phyloP scores from a whole-genome alignment of 371 early-diverging fungal species.

The Encephalitozoon hellem region DNA sequence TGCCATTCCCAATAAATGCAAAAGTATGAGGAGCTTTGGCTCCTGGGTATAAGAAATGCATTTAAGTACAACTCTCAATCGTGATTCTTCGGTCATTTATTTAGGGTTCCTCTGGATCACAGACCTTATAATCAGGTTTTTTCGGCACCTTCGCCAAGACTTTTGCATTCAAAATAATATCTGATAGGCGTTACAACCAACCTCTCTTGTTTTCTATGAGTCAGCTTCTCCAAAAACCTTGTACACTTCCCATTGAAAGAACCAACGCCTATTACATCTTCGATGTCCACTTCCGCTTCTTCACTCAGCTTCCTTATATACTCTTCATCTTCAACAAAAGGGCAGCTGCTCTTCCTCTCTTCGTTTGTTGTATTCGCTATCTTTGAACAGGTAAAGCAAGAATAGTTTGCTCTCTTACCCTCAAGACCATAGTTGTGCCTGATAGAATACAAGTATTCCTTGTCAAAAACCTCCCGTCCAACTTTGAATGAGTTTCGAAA shows the following conservation, averaged over 20 bases:
- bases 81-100: neutral
- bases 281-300: conserved; percentile 3
- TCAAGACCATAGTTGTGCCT: conserved; percentile 93
- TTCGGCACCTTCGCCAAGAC: neutral
- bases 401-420: conserved; percentile 80
- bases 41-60: neutral
- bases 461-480: conserved; percentile 79
- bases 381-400: conserved; percentile 76
- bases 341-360: conserved; percentile 24
- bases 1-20: neutral
- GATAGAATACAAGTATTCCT: conserved; percentile 81
- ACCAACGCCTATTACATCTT: conserved; percentile 10
- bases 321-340: conserved; percentile 36
- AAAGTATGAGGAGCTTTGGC: neutral
- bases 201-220: neutral
- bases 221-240: conserved; percentile 2
- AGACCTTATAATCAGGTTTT: neutral
- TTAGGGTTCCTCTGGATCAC: neutral
- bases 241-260: conserved; percentile 5
- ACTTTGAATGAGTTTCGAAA: conserved; percentile 61
- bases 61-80: neutral
- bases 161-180: conserved; percentile 14
- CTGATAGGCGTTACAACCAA: conserved; percentile 19
- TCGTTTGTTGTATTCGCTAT: conserved; percentile 68
- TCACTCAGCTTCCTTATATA: conserved; percentile 16